Evolutionary conservation across 495 filamentous ascomycete genomes (phyloP), one percentile per base, ranked within the genome.

Genomic region (Tuber microsphaerosporum): DNA sequence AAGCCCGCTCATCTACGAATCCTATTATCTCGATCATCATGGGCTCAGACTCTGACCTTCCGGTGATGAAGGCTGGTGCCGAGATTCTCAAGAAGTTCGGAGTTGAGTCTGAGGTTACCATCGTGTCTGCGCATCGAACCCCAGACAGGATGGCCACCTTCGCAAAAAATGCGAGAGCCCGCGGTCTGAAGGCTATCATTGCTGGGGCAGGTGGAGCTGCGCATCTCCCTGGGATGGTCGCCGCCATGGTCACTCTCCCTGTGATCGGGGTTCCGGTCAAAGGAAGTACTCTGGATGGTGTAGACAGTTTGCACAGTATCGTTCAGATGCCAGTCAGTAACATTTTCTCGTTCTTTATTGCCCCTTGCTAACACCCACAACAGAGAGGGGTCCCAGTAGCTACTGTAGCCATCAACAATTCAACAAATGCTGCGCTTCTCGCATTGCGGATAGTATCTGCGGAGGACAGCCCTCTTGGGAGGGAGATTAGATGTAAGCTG

Each of bases 121-220:
- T 99, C 84, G 97, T 94, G 42, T 97, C 94, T 65, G 95, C 95
- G 12, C 95, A 99, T 84, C 90, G 95, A 76, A 98, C 94, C 42
- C 93, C 94, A 20, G 86, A 90, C 78, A 89, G 87, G 78, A 97
- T 99, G 92, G 89, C 89, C 79, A 81, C 88, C 31, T 94, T 93
- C 82, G 92, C 92, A 42, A 87, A 87, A 70, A 85, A 86, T 61
- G 93, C 94, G 37, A 88, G 89, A 4, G 86, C 85, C 17, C 86
- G 88, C 1, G 92, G 92, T 41, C 88, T 97, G 85, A 91, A 92
- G 84, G 93, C 95, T 61, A 94, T 98, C 83, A 97, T 99, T 83
- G 94, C 95, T 0, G 94, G 94, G 17, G 95, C 96, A 22, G 94
- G 94, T 69, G 94, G 95, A 56, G 94, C 94, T 1, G 94, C 94